Percentiles rank a stretch among this genome's conserved stretches.
Conservation (phyloP, 75 land plant genomes). For the Cunninghamia lanceolata region DNA sequence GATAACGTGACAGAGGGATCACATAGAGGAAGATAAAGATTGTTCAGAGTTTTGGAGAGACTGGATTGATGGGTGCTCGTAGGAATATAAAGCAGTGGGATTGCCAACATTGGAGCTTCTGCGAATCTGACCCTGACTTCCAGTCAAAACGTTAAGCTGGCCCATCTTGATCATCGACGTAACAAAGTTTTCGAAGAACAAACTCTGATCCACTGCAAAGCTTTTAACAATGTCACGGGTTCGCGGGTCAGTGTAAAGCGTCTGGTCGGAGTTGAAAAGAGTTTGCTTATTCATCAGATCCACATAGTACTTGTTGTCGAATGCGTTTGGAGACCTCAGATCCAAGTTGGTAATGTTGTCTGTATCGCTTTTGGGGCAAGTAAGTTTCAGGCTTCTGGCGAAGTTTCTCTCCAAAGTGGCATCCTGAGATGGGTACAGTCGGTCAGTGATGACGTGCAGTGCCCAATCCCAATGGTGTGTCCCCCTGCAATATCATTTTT, state of each 20-base stretch:
- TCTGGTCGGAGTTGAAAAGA: neutral
- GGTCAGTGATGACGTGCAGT: constrained; percentile 12
- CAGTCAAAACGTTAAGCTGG: constrained; percentile 15
- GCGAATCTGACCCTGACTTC: constrained; percentile 12
- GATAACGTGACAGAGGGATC: too few species aligned
- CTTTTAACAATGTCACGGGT: neutral
- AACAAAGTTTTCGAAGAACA: constrained; percentile 13
- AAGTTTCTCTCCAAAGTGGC: neutral
- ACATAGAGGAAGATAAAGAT: too few species aligned
- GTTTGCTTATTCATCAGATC: neutral
- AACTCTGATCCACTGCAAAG: neutral
- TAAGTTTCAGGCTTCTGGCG: neutral
- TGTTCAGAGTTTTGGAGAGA: too few species aligned
- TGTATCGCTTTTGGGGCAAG: neutral
- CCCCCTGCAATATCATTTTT: constrained; percentile 12
- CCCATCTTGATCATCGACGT: constrained; percentile 22
- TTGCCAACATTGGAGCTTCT: constrained; percentile 7
- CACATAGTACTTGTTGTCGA: constrained; percentile 10
- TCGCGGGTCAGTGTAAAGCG: neutral
- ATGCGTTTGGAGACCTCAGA: neutral
- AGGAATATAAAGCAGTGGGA: too few species aligned
- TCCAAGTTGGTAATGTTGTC: constrained; percentile 2
- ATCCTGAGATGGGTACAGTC: constrained; percentile 34
- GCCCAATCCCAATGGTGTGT: constrained; percentile 35
- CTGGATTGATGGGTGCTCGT: too few species aligned